These are phyloP conservation scores for Penicillium salamii DNA, from an alignment of 495 filamentous ascomycete genomes.

Conservation along the genomic window DNA sequence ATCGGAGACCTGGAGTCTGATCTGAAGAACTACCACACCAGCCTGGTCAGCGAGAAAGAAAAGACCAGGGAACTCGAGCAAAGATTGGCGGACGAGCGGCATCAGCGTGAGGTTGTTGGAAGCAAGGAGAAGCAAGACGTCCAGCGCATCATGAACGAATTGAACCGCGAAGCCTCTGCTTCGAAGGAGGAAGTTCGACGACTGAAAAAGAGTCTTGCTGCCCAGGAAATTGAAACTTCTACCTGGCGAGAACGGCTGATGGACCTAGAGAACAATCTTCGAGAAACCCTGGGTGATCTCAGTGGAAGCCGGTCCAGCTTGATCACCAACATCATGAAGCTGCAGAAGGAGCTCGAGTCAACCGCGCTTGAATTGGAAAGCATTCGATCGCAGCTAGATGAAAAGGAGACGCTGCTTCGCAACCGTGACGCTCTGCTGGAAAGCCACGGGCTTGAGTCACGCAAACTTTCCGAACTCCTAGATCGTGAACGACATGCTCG, in stretches of 20 bases:
- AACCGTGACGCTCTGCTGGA: conserved; percentile 93
- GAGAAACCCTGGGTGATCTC: conserved; percentile 78
- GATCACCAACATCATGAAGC: conserved; percentile 79
- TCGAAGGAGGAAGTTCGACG: conserved; percentile 84
- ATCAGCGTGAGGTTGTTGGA: conserved; percentile 82
- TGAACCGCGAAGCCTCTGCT: conserved; percentile 74
- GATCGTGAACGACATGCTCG: conserved; percentile 88
- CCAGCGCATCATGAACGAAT: conserved; percentile 74
- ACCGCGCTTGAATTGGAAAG: conserved; percentile 78
- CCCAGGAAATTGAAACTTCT: conserved; percentile 80
- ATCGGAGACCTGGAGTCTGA: conserved; percentile 88
- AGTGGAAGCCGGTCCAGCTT: conserved; percentile 84
- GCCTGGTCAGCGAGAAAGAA: conserved; percentile 76
- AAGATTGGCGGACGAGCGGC: conserved; percentile 70
- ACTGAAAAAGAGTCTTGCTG: conserved; percentile 75
- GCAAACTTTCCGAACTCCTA: conserved; percentile 80
- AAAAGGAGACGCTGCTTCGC: conserved; percentile 85
- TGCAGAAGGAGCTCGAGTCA: conserved; percentile 83
- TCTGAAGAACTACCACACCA: conserved; percentile 68
- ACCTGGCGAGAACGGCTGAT: conserved; percentile 86
- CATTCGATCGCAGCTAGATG: conserved; percentile 68
- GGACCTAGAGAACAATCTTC: conserved; percentile 83
- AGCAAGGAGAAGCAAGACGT: conserved; percentile 86
- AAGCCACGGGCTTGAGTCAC: conserved; percentile 78
- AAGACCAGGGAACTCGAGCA: conserved; percentile 74